A percentile compares a stretch with the other conserved stretches of the same genome.
phyloP scores from a whole-genome alignment of 306 rosid species.

The Rosa rugosa region DNA sequence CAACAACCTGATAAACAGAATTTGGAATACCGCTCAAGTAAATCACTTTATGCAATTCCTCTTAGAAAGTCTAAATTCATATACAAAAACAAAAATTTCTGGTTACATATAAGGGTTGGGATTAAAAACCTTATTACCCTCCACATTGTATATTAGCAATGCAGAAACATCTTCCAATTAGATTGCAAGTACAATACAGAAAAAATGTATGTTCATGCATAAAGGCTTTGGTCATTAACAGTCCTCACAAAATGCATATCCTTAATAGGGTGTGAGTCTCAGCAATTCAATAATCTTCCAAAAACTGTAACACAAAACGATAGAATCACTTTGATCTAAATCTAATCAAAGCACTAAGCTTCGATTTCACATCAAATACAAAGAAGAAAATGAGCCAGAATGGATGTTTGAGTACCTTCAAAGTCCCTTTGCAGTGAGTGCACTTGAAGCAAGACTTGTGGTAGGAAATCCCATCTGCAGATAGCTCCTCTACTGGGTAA shows the following conservation, averaged over 20 bases:
- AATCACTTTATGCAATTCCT: not conserved
- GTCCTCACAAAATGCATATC: constrained; percentile 5
- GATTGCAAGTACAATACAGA: not conserved
- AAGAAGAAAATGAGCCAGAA: constrained; percentile 5
- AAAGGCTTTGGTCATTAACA: not conserved
- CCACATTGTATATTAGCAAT: not conserved
- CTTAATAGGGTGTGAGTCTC: not conserved
- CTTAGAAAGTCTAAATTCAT: not conserved
- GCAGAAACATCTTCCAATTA: too few species aligned
- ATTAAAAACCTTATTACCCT: not conserved
- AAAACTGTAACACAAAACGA: not conserved
- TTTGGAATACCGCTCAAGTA: constrained; percentile 3
- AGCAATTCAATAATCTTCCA: not conserved
- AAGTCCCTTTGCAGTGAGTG: constrained; percentile 94
- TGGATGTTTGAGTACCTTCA: constrained; percentile 52
- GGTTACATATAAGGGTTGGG: not conserved
- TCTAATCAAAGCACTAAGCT: not conserved
- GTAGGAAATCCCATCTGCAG: constrained; percentile 84
- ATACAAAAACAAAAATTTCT: not conserved
- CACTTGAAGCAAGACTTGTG: constrained; percentile 97
- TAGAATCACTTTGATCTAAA: not conserved
- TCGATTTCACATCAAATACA: not conserved
- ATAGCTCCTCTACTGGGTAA: constrained; percentile 87
- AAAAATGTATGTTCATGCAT: not conserved
- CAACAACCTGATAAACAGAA: constrained; percentile 19